Evolutionary conservation across 2,329 filamentous ascomycete genomes (phyloP).

Genomic region (Emericellopsis cladophorae): DNA sequence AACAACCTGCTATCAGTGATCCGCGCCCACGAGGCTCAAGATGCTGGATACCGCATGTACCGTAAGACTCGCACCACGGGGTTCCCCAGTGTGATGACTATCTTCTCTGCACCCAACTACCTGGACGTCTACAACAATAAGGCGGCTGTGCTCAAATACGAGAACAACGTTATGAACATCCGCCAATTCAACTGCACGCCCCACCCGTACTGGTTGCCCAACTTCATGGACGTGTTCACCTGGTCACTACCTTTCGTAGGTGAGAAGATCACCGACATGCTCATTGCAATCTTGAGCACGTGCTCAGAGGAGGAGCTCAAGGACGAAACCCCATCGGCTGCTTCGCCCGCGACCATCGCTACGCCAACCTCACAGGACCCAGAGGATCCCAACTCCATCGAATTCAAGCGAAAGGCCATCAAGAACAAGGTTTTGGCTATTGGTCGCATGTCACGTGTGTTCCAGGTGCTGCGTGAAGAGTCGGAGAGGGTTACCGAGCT

Average conservation of each 20-base stretch:
- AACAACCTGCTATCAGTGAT: conserved; percentile 97
- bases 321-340: conserved; percentile 68
- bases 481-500: conserved; percentile 94
- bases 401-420: conserved; percentile 91
- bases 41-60: conserved; percentile 98
- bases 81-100: conserved; percentile 99
- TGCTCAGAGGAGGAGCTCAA: conserved; percentile 98
- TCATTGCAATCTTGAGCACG: conserved; percentile 94
- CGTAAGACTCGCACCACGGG: conserved; percentile 95
- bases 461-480: conserved; percentile 96
- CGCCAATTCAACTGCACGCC: conserved; percentile 99
- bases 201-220: conserved; percentile 97
- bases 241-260: conserved; percentile 98
- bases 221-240: conserved; percentile 99
- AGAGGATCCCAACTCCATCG: conserved; percentile 71
- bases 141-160: conserved; percentile 95
- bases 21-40: conserved; percentile 94
- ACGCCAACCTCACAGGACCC: conserved; percentile 42
- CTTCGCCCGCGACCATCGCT: conserved; percentile 58
- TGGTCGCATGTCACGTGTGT: conserved; percentile 88
- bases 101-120: conserved; percentile 98
- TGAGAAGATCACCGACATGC: conserved; percentile 99
- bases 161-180: conserved; percentile 99
- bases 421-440: conserved; percentile 99
- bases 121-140: conserved; percentile 99